A percentile compares a stretch with the other conserved stretches of the same genome.
phyloP scores from a whole-genome alignment of 345 rosid species.

The Eucalyptus tenuipes region DNA sequence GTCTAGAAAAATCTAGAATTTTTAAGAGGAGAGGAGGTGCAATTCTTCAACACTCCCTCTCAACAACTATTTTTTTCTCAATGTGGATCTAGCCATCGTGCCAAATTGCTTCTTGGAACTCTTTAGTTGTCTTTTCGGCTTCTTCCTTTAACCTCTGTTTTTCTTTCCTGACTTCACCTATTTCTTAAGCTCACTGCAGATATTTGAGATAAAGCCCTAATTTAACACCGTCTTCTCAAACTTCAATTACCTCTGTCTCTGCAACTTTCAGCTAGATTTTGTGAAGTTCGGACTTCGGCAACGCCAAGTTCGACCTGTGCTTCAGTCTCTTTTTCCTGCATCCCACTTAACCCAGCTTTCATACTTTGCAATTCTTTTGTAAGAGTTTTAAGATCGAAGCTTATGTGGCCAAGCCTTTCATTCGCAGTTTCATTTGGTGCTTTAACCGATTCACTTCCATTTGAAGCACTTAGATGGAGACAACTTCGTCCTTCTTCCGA shows the following conservation, averaged over 20 bases:
- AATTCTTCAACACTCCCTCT: background rate
- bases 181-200: background rate
- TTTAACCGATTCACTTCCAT: conserved; percentile 32
- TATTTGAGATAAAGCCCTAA: background rate
- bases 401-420: conserved; percentile 79
- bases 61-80: background rate
- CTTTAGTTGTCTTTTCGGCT: background rate
- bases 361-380: conserved; percentile 55
- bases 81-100: background rate
- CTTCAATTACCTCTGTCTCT: background rate
- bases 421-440: conserved; percentile 40
- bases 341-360: conserved; percentile 67
- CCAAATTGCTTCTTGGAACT: background rate
- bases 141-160: background rate
- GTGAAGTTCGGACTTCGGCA: conserved; percentile 68
- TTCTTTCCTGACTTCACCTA: background rate
- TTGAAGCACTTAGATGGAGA: background rate
- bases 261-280: background rate
- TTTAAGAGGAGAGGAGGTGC: background rate
- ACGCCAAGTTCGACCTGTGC: conserved; percentile 68
- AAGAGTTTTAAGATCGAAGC: conserved; percentile 27
- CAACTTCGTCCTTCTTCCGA: background rate
- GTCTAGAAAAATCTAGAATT: background rate
- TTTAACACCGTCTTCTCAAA: background rate
- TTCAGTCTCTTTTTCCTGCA: conserved; percentile 61